Evolutionary conservation across 441 rosid genomes (phyloP), one percentile per base, ranked within the genome.

Genomic region (Mallotus japonicus): DNA sequence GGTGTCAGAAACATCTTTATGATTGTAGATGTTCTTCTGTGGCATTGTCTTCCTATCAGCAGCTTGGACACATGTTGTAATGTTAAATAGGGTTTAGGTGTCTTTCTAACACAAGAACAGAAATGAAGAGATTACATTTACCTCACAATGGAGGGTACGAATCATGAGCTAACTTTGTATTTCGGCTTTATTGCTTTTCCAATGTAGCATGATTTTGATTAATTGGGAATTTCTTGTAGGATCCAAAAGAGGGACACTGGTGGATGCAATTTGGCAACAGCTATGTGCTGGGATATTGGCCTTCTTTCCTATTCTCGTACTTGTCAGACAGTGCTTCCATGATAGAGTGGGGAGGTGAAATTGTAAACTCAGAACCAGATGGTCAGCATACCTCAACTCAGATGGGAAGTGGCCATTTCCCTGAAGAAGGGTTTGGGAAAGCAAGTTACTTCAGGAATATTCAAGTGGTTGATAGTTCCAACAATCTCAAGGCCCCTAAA

Each of bases 261-360:
- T 92, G 99, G 99, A 91, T 95, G 98, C 98, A 92, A 69, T 95
- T 92, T 69, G 99, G 99, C 3, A 90, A 89, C 34, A 88, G 83
- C 77, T 84, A 85, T 56, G 98, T 92, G 64, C 73, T 95, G 71
- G 99, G 99, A 6, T 95, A 95, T 47, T 95, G 97, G 99, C 98
- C 99, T 5, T 89, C 99, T 0, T 92, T 88, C 80, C 84, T 95
- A 54, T 95, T 95, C 90, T 92, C 99, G 1, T 90, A 92, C 91
- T 75, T 95, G 20, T 89, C 95, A 0, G 97, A 95, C 62, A 90
- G 96, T 58, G 99, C 99, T 44, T 86, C 97, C 3, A 95, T 92
- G 99, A 89, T 95, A 6, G 97, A 95, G 70, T 95, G 97, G 98
- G 99, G 99, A 82, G 99, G 99, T 13, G 98, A 95, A 82, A 97